These are phyloP conservation scores for Dioscorea dumetorum DNA, from an alignment of 106 monocot species.

Conservation along the genomic window DNA sequence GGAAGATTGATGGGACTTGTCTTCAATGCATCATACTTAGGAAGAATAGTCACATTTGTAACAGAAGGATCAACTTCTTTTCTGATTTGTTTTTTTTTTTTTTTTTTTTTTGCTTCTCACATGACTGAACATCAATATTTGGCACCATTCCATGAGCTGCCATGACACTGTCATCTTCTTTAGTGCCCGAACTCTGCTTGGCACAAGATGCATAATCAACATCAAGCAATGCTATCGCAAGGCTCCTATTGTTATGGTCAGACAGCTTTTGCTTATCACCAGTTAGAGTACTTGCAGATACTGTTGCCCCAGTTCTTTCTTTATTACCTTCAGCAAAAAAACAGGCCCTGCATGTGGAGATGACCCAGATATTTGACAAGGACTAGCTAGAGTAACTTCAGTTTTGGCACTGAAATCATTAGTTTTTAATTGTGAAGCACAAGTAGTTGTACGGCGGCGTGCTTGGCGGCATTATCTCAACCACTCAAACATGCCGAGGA, in stretches of 20 bases:
- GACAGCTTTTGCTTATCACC: conserved; percentile 1
- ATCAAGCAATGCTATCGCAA: neutral
- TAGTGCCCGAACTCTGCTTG: neutral
- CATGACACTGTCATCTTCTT: conserved; percentile 3
- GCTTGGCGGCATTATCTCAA: no score
- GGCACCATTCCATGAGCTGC: neutral
- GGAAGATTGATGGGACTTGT: conserved; percentile 1
- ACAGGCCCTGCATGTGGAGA: conserved; percentile 4
- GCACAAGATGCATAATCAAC: conserved; percentile 1
- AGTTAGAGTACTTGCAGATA: neutral
- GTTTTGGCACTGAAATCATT: conserved; percentile 10
- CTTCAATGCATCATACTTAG: neutral
- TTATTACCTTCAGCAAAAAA: conserved; percentile 10
- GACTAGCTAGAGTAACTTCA: conserved; percentile 8
- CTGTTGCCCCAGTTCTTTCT: conserved; percentile 7
- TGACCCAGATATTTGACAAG: neutral
- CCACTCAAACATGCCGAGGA: no score
- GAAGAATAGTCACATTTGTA: neutral
- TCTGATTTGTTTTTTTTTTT: neutral
- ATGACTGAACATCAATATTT: conserved; percentile 6
- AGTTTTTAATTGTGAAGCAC: neutral
- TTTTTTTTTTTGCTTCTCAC: conserved; percentile 15
- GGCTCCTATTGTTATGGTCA: conserved; percentile 2
- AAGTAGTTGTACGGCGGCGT: neutral
- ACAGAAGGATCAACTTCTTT: neutral